phyloP scores from a whole-genome alignment of 169 alveolate species.

The Amoebophrya sp. region DNA sequence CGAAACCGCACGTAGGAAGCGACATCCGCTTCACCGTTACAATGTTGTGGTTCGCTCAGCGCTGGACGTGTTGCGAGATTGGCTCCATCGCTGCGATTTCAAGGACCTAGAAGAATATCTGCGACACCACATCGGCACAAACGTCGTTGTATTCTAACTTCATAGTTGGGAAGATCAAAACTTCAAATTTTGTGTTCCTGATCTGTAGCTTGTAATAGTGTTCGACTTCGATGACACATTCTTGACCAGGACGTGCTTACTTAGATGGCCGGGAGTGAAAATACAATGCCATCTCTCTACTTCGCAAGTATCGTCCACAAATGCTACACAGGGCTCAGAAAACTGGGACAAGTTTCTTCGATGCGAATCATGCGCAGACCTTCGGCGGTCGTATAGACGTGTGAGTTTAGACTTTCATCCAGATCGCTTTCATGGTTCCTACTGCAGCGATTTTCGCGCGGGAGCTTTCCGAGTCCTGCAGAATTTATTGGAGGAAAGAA shows the following conservation, averaged over 20 bases:
- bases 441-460: background rate
- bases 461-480: background rate
- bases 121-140: background rate
- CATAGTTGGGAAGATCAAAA: too few relatives aligned
- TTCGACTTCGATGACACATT: too few relatives aligned
- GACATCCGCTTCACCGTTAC: background rate
- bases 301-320: too few relatives aligned
- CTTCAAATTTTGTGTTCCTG: too few relatives aligned
- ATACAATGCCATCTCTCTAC: too few relatives aligned
- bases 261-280: too few relatives aligned
- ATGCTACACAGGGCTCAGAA: too few relatives aligned
- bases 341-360: background rate
- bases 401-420: background rate
- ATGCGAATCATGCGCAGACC: background rate
- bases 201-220: too few relatives aligned
- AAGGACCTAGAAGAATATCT: background rate
- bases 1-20: background rate
- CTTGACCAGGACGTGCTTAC: too few relatives aligned
- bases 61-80: background rate
- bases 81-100: background rate
- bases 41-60: background rate
- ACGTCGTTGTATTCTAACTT: too few relatives aligned
- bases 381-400: background rate
- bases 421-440: background rate
- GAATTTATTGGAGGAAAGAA: background rate